These are phyloP conservation scores for Pseudogymnoascus sp. DNA, from an alignment of 2,329 filamentous ascomycete genomes.

Conservation along the genomic window DNA sequence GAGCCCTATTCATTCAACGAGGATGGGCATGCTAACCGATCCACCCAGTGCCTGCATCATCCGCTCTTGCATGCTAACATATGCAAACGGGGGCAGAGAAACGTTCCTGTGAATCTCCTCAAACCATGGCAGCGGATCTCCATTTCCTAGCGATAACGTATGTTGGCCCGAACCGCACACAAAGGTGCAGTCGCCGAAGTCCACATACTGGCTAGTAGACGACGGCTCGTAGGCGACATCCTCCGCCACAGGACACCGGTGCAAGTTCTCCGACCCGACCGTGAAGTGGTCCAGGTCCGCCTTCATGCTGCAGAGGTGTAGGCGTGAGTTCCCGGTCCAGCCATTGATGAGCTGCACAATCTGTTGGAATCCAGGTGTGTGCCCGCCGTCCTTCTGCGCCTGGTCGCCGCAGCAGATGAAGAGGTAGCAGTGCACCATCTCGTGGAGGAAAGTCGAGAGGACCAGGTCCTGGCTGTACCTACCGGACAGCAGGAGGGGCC, in stretches of 20 bases:
- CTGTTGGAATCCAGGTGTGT: constrained; percentile 50
- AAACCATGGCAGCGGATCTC: background rate
- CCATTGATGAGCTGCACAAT: constrained; percentile 53
- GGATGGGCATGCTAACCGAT: constrained; percentile 7
- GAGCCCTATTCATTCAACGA: background rate
- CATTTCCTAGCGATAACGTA: background rate
- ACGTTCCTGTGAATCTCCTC: background rate
- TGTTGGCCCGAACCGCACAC: constrained; percentile 2
- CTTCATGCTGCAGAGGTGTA: constrained; percentile 52
- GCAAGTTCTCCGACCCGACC: constrained; percentile 12
- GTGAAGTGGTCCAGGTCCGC: constrained; percentile 51
- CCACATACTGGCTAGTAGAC: background rate
- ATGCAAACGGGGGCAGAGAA: background rate
- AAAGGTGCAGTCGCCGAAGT: constrained; percentile 1
- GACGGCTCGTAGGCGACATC: background rate
- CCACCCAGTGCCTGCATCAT: constrained; percentile 3
- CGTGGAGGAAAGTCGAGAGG: constrained; percentile 58
- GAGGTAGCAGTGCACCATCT: constrained; percentile 59
- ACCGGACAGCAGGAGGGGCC: constrained; percentile 46
- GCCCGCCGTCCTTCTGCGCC: constrained; percentile 47
- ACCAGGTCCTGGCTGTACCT: constrained; percentile 51
- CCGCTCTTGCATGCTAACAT: constrained; percentile 7
- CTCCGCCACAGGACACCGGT: background rate
- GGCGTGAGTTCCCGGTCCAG: constrained; percentile 49
- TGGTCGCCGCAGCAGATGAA: constrained; percentile 54